Evolutionary conservation across 108 stramenopile species (phyloP).

Genomic region (Nitzschia sp.): DNA sequence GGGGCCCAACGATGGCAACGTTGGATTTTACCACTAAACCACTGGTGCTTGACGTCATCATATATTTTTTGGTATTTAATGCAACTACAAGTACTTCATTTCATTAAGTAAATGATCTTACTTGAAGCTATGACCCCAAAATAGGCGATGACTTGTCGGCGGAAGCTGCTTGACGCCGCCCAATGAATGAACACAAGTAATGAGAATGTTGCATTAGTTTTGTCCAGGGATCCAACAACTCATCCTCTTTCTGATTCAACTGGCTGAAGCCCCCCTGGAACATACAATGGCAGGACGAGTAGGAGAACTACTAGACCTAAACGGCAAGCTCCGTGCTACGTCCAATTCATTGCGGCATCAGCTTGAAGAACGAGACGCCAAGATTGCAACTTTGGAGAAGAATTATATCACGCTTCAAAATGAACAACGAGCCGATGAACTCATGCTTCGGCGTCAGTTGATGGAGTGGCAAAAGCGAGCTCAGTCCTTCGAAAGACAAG

Average conservation of each 20-base stretch:
- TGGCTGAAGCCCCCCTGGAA: no score
- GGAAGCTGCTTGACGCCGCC: no score
- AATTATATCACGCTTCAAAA: neutral
- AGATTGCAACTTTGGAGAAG: neutral
- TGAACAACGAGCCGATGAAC: neutral
- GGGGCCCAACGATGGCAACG: constrained; percentile 88
- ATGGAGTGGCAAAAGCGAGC: constrained; percentile 12
- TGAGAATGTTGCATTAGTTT: no score
- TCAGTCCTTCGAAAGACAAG: neutral
- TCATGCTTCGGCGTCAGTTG: constrained; percentile 14
- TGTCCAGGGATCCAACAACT: no score
- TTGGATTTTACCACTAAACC: constrained; percentile 88
- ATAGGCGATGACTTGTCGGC: no score
- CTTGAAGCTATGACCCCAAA: no score
- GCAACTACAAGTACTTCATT: no score
- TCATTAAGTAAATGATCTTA: no score
- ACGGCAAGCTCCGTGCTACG: neutral
- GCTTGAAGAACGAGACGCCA: constrained; percentile 1
- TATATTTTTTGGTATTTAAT: no score
- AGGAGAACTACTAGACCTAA: constrained; percentile 4
- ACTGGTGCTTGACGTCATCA: constrained; percentile 33
- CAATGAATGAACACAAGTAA: no score
- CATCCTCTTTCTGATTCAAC: no score
- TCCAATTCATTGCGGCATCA: neutral
- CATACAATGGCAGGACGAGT: neutral